Conservation (phyloP, 306 rosid species). For the Vachellia pachyceras region DNA sequence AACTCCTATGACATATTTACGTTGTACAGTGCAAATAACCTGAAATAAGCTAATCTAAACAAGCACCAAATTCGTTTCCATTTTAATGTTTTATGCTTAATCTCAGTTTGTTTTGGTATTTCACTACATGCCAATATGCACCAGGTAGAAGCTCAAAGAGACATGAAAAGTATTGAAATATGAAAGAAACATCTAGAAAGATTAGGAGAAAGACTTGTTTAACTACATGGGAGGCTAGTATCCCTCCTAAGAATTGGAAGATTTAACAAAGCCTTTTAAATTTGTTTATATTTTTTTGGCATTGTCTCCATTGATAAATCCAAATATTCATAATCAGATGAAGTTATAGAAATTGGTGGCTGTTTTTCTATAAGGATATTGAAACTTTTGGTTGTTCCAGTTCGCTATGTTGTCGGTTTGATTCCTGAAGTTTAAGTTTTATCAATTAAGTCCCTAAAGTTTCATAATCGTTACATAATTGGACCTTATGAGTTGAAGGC, state of each 20-base stretch:
- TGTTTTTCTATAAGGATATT: neutral
- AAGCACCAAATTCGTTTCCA: neutral
- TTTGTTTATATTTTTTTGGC: neutral
- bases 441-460: neutral
- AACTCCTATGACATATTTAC: neutral
- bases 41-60: too few species aligned
- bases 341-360: neutral
- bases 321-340: neutral
- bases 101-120: neutral
- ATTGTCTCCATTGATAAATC: neutral
- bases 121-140: neutral
- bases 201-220: neutral
- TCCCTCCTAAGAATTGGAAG: neutral
- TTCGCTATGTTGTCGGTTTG: neutral
- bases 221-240: neutral
- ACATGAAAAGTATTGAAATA: neutral
- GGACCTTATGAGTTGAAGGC: neutral
- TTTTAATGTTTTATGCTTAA: neutral
- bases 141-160: neutral
- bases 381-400: neutral
- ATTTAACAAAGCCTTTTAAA: neutral
- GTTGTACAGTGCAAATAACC: neutral
- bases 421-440: neutral
- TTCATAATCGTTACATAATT: too few species aligned
- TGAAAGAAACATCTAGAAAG: neutral